Percentiles rank a stretch among this genome's conserved stretches.
phyloP scores from a whole-genome alignment of 2,329 filamentous ascomycete genomes.

The Aspergillus alliaceus region DNA sequence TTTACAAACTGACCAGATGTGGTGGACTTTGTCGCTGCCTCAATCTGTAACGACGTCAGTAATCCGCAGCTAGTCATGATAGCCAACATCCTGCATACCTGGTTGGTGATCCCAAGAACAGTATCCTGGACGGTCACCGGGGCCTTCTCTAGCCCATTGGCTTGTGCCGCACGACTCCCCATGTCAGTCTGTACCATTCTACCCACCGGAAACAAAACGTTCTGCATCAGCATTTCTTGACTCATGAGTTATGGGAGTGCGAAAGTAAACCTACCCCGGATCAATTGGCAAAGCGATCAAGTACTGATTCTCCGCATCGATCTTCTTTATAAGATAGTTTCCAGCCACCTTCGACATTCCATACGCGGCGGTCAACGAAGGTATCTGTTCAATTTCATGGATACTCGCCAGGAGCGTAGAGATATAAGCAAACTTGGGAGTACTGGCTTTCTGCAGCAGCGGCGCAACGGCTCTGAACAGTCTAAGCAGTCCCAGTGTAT shows the following conservation, averaged over 20 bases:
- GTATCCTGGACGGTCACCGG: conserved; percentile 38
- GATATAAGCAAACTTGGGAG: conserved; percentile 36
- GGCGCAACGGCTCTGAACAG: conserved; percentile 38
- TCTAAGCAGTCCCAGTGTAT: conserved; percentile 34
- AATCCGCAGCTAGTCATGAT: no score
- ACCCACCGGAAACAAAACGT: no score
- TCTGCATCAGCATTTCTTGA: no score
- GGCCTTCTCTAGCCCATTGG: conserved; percentile 32
- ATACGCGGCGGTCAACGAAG: conserved; percentile 19
- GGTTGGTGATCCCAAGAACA: conserved; percentile 29
- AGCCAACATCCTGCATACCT: no score
- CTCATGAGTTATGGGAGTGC: no score
- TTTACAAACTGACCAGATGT: no score
- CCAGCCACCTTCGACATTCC: conserved; percentile 24
- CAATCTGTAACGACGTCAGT: no score
- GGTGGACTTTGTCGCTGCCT: no score
- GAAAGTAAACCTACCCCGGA: conserved; percentile 39
- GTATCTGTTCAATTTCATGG: conserved; percentile 22
- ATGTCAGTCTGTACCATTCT: conserved; percentile 47
- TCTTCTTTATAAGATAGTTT: conserved; percentile 22
- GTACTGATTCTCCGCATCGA: conserved; percentile 21
- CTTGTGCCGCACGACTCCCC: conserved; percentile 38
- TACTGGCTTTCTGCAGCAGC: conserved; percentile 26
- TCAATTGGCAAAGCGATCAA: conserved; percentile 27
- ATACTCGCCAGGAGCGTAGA: conserved; percentile 40